These are phyloP conservation scores for Epichloe scottii DNA, from an alignment of 2,329 filamentous ascomycete genomes.

Conservation along the genomic window DNA sequence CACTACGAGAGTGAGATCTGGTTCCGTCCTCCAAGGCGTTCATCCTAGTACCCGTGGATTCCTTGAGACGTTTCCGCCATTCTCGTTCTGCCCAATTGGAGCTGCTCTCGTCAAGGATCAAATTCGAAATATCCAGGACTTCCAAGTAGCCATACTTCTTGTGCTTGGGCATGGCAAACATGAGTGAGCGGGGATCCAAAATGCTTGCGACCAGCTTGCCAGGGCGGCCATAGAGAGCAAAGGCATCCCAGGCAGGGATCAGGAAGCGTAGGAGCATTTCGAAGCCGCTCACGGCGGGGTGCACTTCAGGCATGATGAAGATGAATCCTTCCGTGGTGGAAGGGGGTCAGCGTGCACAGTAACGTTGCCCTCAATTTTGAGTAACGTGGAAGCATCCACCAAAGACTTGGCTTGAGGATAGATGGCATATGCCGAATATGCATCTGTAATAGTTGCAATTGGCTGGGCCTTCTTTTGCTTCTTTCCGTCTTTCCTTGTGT, in stretches of 20 bases:
- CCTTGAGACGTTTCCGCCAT: conserved; percentile 83
- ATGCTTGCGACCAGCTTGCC: conserved; percentile 77
- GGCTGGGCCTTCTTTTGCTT: conserved; percentile 85
- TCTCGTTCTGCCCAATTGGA: conserved; percentile 70
- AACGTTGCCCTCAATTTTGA: conserved; percentile 88
- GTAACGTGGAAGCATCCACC: conserved; percentile 84
- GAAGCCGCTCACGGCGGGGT: conserved; percentile 84
- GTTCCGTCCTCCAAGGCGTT: conserved; percentile 43
- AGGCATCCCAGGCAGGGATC: conserved; percentile 89
- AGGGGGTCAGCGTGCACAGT: conserved; percentile 73
- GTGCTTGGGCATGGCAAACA: conserved; percentile 95
- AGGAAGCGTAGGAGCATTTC: conserved; percentile 90
- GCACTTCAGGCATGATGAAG: conserved; percentile 93
- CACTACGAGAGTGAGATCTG: conserved; percentile 34
- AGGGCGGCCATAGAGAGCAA: conserved; percentile 81
- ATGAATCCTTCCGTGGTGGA: conserved; percentile 83
- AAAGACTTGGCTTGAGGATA: conserved; percentile 91
- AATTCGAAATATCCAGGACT: conserved; percentile 65
- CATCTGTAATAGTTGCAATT: conserved; percentile 83
- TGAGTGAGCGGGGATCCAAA: conserved; percentile 75
- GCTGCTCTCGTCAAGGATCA: conserved; percentile 71
- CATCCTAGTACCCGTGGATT: conserved; percentile 72
- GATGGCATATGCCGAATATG: conserved; percentile 86
- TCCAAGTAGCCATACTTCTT: conserved; percentile 85
- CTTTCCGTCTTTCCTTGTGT: conserved; percentile 59